Percentiles rank a stretch among this genome's conserved stretches.
phyloP scores from a whole-genome alignment of 352 stramenopile genomes.

The Blastocystis sp. region DNA sequence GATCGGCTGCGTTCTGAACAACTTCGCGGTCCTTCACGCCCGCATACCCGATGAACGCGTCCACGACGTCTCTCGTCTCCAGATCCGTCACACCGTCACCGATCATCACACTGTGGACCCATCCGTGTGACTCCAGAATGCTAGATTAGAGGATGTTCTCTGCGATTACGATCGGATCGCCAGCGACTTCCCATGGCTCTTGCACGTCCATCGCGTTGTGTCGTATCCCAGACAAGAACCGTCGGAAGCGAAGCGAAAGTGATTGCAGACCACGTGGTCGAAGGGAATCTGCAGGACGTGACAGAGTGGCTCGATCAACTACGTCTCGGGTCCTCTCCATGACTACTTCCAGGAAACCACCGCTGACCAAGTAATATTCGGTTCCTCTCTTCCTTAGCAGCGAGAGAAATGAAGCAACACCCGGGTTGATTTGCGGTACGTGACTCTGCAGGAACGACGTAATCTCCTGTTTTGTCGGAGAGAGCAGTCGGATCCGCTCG shows the following conservation, averaged over 20 bases:
- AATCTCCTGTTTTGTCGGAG: background rate
- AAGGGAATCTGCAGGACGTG: background rate
- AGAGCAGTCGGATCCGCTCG: background rate
- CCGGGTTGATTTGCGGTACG: background rate
- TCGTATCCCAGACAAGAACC: conserved; percentile 30
- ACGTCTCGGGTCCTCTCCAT: background rate
- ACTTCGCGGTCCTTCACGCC: background rate
- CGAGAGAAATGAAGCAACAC: conserved; percentile 3
- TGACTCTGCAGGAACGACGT: background rate
- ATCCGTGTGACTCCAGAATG: background rate
- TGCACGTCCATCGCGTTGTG: background rate
- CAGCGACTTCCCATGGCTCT: background rate
- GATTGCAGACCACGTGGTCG: conserved; percentile 41
- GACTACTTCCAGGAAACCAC: conserved; percentile 16
- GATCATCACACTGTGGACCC: conserved; percentile 34
- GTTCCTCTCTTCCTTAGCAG: background rate
- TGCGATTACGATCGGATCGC: background rate
- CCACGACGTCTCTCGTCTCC: conserved; percentile 29
- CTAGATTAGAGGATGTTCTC: background rate
- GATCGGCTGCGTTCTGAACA: background rate
- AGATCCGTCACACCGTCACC: conserved; percentile 44
- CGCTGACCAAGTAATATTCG: conserved; percentile 30
- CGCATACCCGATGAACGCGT: conserved; percentile 32
- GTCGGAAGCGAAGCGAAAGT: conserved; percentile 21
- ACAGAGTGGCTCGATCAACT: conserved; percentile 10